phyloP scores from a whole-genome alignment of 2,329 filamentous ascomycete species.

The Microthyrium microscopicum region DNA sequence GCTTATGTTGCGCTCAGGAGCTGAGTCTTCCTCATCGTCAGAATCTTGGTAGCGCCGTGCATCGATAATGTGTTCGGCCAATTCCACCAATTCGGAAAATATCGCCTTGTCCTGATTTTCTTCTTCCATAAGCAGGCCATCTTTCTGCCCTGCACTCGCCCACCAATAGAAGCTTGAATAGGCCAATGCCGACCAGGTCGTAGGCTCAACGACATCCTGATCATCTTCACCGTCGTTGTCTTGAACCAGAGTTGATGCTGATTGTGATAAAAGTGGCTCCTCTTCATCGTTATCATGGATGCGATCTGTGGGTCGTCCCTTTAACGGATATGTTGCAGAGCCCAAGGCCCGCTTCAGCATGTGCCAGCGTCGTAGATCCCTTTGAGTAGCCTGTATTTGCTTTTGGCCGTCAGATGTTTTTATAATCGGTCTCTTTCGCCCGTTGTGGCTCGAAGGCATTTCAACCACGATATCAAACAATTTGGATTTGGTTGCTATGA shows the following conservation, averaged over 20 bases:
- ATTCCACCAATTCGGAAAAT: slow-evolving; percentile 24
- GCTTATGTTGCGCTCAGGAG: no score
- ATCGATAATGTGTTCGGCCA: slow-evolving; percentile 20
- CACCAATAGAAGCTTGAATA: slow-evolving; percentile 83
- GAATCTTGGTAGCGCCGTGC: slow-evolving; percentile 32
- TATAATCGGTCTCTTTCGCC: slow-evolving; percentile 29
- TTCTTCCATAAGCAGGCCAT: slow-evolving; percentile 36
- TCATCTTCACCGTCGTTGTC: slow-evolving; percentile 14
- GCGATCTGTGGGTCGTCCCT: no score
- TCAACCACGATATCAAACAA: slow-evolving; percentile 85
- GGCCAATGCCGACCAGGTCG: slow-evolving; percentile 54
- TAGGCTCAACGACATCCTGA: slow-evolving; percentile 32
- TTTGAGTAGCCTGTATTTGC: slow-evolving; percentile 69
- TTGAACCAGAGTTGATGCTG: slow-evolving; percentile 9
- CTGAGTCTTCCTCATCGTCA: slow-evolving; percentile 27
- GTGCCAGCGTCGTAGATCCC: slow-evolving; percentile 68
- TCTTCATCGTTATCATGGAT: slow-evolving; percentile 12
- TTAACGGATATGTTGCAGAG: slow-evolving; percentile 10
- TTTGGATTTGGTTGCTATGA: slow-evolving; percentile 68
- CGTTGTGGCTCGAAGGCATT: slow-evolving; percentile 43
- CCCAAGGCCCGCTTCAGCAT: slow-evolving; percentile 47
- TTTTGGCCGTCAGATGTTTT: slow-evolving; percentile 41
- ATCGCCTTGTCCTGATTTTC: slow-evolving; percentile 31
- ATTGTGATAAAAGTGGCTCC: slow-evolving; percentile 8
- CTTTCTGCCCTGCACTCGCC: slow-evolving; percentile 65